phyloP scores from a whole-genome alignment of 2,329 filamentous ascomycete genomes.

The Coleophoma eucalyptorum region DNA sequence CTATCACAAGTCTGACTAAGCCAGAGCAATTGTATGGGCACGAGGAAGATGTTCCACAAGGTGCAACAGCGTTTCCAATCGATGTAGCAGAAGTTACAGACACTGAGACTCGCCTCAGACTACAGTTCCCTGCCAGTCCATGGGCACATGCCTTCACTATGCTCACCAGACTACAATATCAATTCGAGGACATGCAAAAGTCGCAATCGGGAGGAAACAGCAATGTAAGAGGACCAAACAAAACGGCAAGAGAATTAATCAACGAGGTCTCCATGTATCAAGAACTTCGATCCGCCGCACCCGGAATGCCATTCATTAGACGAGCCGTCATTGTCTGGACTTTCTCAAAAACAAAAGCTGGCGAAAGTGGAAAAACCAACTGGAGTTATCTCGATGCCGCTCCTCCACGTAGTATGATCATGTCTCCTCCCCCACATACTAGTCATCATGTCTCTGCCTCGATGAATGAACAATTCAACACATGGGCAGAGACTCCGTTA shows the following conservation, averaged over 20 bases:
- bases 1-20: conserved; percentile 53
- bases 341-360: conserved; percentile 48
- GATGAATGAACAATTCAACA: conserved; percentile 55
- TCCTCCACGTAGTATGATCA: conserved; percentile 16
- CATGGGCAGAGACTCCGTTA: conserved; percentile 37
- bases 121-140: conserved; percentile 22
- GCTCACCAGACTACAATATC: conserved; percentile 17
- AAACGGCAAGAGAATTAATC: conserved; percentile 50
- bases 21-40: conserved; percentile 48
- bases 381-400: conserved; percentile 51
- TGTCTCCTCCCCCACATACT: conserved; percentile 30
- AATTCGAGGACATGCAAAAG: conserved; percentile 38
- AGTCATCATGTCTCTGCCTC: conserved; percentile 47
- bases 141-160: conserved; percentile 26
- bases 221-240: conserved; percentile 23
- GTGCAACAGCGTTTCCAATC: conserved; percentile 9
- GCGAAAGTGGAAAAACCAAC: conserved; percentile 49
- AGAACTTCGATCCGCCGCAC: conserved; percentile 56
- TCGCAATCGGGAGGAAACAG: conserved; percentile 30
- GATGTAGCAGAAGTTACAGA: conserved; percentile 11
- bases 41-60: conserved; percentile 32
- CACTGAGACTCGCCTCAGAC: conserved; percentile 19
- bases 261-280: conserved; percentile 64
- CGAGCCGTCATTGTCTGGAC: conserved; percentile 61
- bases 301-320: conserved; percentile 45